Conservation (phyloP, 2,329 filamentous ascomycete genomes). For the Sporothrix protearum region DNA sequence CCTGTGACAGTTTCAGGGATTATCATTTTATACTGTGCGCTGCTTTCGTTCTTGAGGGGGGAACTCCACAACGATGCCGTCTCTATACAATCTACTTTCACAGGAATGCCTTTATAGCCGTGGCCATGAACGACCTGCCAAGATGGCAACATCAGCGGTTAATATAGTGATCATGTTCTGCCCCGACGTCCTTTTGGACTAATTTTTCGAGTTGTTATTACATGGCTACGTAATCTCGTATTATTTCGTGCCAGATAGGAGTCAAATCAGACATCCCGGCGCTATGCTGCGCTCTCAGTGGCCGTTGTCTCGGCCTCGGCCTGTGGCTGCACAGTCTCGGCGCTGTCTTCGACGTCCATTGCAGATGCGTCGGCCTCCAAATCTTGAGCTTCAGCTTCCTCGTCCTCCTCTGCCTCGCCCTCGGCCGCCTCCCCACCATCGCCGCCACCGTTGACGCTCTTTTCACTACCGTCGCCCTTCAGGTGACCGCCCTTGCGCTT, state of each 20-base stretch:
- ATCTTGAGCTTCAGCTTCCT: slow-evolving; percentile 12
- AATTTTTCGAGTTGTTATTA: not conserved
- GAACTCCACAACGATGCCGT: not conserved
- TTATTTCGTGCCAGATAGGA: not conserved
- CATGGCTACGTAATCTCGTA: slow-evolving; percentile 4
- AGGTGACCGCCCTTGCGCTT: slow-evolving; percentile 80
- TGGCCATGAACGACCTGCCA: not conserved
- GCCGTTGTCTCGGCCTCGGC: not conserved
- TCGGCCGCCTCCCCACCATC: slow-evolving; percentile 23
- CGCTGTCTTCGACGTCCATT: not conserved
- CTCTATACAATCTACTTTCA: not conserved
- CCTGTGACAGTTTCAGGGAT: not conserved
- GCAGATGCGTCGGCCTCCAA: not conserved
- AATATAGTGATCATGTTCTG: not conserved
- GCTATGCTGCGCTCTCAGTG: not conserved
- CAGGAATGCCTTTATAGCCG: not conserved
- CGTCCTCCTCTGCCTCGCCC: slow-evolving; percentile 29
- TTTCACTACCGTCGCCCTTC: slow-evolving; percentile 38
- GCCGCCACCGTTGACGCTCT: slow-evolving; percentile 31
- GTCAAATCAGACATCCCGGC: not conserved
- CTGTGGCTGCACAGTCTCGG: not conserved
- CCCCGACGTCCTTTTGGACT: not conserved
- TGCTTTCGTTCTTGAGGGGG: not conserved
- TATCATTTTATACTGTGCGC: not conserved
- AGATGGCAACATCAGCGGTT: not conserved